A percentile compares a stretch with the other conserved stretches of the same genome.
phyloP scores from a whole-genome alignment of 2,329 filamentous ascomycete species.

The Triangularia verruculosa region DNA sequence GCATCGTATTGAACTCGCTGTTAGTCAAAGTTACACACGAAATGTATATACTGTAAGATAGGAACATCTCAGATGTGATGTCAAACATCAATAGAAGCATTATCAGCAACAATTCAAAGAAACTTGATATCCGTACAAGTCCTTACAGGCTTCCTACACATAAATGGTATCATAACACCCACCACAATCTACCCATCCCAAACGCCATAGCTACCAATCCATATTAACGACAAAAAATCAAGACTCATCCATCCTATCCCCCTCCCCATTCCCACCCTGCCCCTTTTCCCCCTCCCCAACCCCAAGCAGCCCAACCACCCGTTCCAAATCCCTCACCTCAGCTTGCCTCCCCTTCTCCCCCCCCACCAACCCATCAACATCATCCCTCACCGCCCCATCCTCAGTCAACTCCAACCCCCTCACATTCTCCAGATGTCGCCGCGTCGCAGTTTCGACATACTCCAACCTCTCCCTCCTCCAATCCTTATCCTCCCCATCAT shows the following conservation, averaged over 20 bases:
- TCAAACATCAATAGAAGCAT: background rate
- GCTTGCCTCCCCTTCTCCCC: constrained; percentile 47
- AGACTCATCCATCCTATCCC: constrained; percentile 31
- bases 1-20: no score
- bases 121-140: background rate
- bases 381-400: constrained; percentile 61
- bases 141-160: background rate
- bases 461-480: constrained; percentile 70
- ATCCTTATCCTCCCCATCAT: constrained; percentile 45
- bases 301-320: constrained; percentile 45
- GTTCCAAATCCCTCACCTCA: constrained; percentile 58
- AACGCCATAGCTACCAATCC: background rate
- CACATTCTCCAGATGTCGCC: constrained; percentile 69
- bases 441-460: constrained; percentile 80
- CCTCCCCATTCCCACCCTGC: background rate
- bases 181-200: background rate
- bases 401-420: constrained; percentile 64
- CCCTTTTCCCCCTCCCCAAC: constrained; percentile 26
- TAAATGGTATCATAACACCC: constrained; percentile 1
- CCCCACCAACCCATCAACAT: constrained; percentile 57
- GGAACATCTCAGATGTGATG: no score
- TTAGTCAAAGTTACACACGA: no score
- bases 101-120: background rate
- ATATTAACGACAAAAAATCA: constrained; percentile 14
- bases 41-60: background rate